A percentile compares a stretch with the other conserved stretches of the same genome.
Conservation (phyloP, 1,284 basidiomycete species). For the Puccinia brachypodii region DNA sequence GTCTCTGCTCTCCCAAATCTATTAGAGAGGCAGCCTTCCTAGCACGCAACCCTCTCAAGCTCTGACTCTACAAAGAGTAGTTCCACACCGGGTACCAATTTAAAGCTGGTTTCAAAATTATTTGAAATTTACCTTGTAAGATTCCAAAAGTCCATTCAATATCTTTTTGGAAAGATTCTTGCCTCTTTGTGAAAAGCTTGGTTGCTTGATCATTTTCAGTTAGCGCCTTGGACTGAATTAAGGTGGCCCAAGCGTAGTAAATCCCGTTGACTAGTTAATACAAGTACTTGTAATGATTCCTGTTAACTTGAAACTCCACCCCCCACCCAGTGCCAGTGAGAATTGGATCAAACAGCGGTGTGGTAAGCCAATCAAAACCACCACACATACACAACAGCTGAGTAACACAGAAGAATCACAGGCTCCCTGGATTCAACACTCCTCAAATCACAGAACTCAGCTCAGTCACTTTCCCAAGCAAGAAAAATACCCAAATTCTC, state of each 20-base stretch:
- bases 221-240: not conserved
- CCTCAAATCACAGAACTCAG: too few relatives aligned
- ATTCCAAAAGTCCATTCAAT: conserved; percentile 13
- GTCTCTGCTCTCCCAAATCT: too few relatives aligned
- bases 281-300: not conserved
- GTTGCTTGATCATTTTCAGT: not conserved
- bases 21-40: too few relatives aligned
- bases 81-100: not conserved
- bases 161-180: not conserved
- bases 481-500: too few relatives aligned
- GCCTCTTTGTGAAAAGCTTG: not conserved
- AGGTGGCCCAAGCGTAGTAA: not conserved
- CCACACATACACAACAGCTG: too few relatives aligned
- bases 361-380: too few relatives aligned
- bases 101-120: not conserved
- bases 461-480: too few relatives aligned
- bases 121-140: not conserved
- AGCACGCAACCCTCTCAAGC: too few relatives aligned
- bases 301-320: not conserved
- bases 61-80: too few relatives aligned
- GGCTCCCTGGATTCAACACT: too few relatives aligned
- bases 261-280: not conserved
- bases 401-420: too few relatives aligned
- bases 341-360: not conserved
- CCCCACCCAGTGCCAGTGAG: not conserved